These are phyloP conservation scores for Calycina herbarum DNA, from an alignment of 2,329 filamentous ascomycete genomes.

Conservation along the genomic window DNA sequence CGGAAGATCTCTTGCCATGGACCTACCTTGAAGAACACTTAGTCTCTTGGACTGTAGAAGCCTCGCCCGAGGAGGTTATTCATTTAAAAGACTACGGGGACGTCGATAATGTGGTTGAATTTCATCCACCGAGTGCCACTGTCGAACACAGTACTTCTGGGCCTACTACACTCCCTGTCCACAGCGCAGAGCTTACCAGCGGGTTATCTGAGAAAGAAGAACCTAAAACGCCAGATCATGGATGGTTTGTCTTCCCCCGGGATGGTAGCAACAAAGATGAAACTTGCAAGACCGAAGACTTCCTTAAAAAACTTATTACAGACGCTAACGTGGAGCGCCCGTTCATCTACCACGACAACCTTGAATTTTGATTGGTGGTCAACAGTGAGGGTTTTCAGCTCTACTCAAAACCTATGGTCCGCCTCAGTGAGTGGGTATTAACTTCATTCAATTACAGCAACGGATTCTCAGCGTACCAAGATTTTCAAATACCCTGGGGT, in stretches of 20 bases:
- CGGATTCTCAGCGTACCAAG: neutral
- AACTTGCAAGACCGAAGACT: neutral
- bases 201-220: neutral
- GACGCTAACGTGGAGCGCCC: neutral
- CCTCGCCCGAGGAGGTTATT: constrained; percentile 5
- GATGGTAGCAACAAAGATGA: neutral
- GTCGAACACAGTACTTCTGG: neutral
- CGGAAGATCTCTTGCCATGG: constrained; percentile 6
- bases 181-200: neutral
- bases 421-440: neutral
- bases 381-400: neutral
- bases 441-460: neutral
- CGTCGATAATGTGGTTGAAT: constrained; percentile 10
- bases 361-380: neutral
- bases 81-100: constrained; percentile 1
- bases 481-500: constrained; percentile 8
- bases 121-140: neutral
- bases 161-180: neutral
- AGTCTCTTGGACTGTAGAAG: constrained; percentile 11
- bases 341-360: neutral
- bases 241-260: neutral
- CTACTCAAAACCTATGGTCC: neutral
- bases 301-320: neutral
- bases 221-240: neutral
- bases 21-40: constrained; percentile 7